These are phyloP conservation scores for Aspergillus jensenii DNA, from an alignment of 2,329 filamentous ascomycete species.

Conservation along the genomic window DNA sequence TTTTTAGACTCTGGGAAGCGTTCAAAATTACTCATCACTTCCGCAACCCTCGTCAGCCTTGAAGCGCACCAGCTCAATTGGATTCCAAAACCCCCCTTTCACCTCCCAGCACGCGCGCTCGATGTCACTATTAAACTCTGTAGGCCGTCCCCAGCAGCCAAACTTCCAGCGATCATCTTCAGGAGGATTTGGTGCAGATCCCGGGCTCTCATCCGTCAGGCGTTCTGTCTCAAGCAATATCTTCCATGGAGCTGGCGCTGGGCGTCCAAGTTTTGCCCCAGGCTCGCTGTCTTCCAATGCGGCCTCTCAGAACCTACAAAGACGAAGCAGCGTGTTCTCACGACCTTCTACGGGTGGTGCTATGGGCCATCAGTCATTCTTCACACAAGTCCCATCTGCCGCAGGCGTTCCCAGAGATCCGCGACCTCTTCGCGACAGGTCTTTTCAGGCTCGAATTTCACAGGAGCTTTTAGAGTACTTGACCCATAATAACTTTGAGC, in stretches of 20 bases:
- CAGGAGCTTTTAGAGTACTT: slow-evolving; percentile 91
- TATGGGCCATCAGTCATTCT: slow-evolving; percentile 87
- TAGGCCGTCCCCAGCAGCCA: slow-evolving; percentile 79
- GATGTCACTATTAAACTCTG: slow-evolving; percentile 83
- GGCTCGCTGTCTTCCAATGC: slow-evolving; percentile 53
- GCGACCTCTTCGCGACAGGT: slow-evolving; percentile 76
- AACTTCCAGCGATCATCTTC: slow-evolving; percentile 79
- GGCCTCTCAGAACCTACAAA: slow-evolving; percentile 56
- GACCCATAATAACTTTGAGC: slow-evolving; percentile 90
- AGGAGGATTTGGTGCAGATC: slow-evolving; percentile 73
- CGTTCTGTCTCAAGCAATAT: slow-evolving; percentile 73
- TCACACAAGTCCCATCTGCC: slow-evolving; percentile 78
- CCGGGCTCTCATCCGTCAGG: slow-evolving; percentile 79
- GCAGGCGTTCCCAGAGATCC: slow-evolving; percentile 85
- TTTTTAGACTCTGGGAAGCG: slow-evolving; percentile 71
- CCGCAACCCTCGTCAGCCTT: slow-evolving; percentile 90
- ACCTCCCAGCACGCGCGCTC: slow-evolving; percentile 75
- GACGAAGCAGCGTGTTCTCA: slow-evolving; percentile 80
- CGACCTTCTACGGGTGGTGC: slow-evolving; percentile 68
- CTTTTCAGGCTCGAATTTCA: slow-evolving; percentile 77
- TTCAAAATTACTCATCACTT: slow-evolving; percentile 79
- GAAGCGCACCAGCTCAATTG: slow-evolving; percentile 84
- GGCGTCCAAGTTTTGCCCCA: slow-evolving; percentile 72
- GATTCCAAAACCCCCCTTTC: slow-evolving; percentile 62
- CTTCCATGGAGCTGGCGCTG: slow-evolving; percentile 56